Evolutionary conservation across 108 stramenopile genomes (phyloP).

Genomic region (Skeletonema menzelii): DNA sequence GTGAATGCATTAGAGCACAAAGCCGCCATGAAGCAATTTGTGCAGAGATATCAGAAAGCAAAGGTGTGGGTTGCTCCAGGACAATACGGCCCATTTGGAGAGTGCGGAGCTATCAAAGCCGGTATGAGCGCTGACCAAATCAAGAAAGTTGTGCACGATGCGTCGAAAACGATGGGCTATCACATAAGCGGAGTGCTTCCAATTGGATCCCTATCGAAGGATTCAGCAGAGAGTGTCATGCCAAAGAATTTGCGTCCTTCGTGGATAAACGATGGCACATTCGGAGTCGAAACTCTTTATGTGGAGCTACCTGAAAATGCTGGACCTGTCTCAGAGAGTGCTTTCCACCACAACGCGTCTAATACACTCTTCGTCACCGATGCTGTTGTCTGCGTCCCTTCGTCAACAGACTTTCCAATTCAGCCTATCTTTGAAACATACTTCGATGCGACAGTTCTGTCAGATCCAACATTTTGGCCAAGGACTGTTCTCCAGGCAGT

Average conservation of each 20-base stretch:
- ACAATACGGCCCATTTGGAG: slow-evolving; percentile 61
- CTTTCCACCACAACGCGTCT: slow-evolving; percentile 83
- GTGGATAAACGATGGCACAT: slow-evolving; percentile 44
- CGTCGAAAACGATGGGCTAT: slow-evolving; percentile 47
- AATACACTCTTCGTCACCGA: slow-evolving; percentile 90
- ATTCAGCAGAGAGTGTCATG: slow-evolving; percentile 14
- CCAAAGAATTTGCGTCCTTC: slow-evolving; percentile 27
- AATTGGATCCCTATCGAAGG: slow-evolving; percentile 7
- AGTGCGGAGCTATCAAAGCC: slow-evolving; percentile 35
- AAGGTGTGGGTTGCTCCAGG: slow-evolving; percentile 61
- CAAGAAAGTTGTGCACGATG: not conserved
- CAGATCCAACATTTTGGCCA: slow-evolving; percentile 63
- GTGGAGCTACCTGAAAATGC: slow-evolving; percentile 60
- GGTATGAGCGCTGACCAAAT: slow-evolving; percentile 1
- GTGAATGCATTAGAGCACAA: slow-evolving; percentile 66
- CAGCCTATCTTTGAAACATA: slow-evolving; percentile 51
- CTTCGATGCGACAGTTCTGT: slow-evolving; percentile 32
- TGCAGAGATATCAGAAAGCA: slow-evolving; percentile 45
- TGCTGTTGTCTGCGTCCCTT: slow-evolving; percentile 58
- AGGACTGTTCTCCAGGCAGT: slow-evolving; percentile 60
- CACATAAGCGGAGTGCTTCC: slow-evolving; percentile 58
- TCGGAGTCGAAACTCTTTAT: slow-evolving; percentile 54
- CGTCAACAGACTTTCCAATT: slow-evolving; percentile 14
- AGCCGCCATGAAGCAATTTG: slow-evolving; percentile 51
- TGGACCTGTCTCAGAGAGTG: slow-evolving; percentile 81